phyloP scores from a whole-genome alignment of 2,329 filamentous ascomycete genomes.

The Fusarium pseudograminearum region DNA sequence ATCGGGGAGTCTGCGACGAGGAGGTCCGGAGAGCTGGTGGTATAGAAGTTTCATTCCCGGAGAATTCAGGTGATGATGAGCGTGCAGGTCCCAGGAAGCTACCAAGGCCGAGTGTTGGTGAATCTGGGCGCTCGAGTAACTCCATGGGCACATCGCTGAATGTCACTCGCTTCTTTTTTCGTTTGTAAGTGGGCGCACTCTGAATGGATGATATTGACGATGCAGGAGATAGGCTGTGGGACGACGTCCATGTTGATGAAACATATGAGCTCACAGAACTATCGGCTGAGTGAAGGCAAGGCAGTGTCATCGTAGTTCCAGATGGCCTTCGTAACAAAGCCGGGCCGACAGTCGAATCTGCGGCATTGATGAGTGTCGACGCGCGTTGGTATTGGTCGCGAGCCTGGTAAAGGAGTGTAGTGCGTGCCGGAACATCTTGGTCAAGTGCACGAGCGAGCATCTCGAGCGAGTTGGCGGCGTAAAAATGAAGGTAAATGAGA shows the following conservation, averaged over 20 bases:
- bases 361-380: constrained; percentile 59
- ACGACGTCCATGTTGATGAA: constrained; percentile 42
- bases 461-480: constrained; percentile 70
- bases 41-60: constrained; percentile 11
- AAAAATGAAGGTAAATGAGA: constrained; percentile 70
- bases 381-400: constrained; percentile 64
- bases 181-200: constrained; percentile 40
- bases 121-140: constrained; percentile 68
- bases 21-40: constrained; percentile 18
- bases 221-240: constrained; percentile 40
- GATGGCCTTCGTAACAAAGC: constrained; percentile 56
- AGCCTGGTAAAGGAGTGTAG: constrained; percentile 63
- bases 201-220: constrained; percentile 59
- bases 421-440: constrained; percentile 59
- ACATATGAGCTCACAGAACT: constrained; percentile 59
- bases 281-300: constrained; percentile 57
- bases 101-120: constrained; percentile 69
- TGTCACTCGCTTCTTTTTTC: constrained; percentile 58
- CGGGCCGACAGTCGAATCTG: constrained; percentile 59
- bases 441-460: constrained; percentile 65
- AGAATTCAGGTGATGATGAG: constrained; percentile 43
- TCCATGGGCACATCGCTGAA: constrained; percentile 54
- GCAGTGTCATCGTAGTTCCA: constrained; percentile 51
- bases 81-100: constrained; percentile 52
- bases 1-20: constrained; percentile 35